phyloP scores from a whole-genome alignment of 2,329 filamentous ascomycete genomes.

The Emmonsiellopsis sp. region DNA sequence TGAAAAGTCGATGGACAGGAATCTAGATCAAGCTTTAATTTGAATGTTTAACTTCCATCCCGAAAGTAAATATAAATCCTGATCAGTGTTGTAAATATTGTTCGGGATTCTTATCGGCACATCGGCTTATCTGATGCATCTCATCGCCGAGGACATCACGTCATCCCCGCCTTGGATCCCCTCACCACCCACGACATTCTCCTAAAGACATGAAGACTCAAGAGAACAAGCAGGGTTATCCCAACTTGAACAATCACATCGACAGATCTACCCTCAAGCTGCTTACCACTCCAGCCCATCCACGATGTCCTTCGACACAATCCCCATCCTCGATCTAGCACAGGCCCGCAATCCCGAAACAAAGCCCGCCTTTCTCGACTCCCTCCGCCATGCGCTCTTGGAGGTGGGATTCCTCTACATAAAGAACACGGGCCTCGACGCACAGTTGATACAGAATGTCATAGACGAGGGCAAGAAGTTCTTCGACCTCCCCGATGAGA shows the following conservation, averaged over 20 bases:
- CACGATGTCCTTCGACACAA: conserved; percentile 59
- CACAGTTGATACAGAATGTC: conserved; percentile 56
- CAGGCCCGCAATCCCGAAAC: conserved; percentile 53
- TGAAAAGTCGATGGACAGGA: no score
- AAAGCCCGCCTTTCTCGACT: conserved; percentile 62
- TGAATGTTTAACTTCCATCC: no score
- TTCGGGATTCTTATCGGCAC: no score
- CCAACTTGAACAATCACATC: not conserved
- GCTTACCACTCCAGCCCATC: not conserved
- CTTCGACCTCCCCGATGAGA: conserved; percentile 65
- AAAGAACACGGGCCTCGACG: conserved; percentile 65
- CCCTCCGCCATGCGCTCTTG: conserved; percentile 66
- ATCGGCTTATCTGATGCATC: no score
- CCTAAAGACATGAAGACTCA: no score
- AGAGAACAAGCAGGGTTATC: no score
- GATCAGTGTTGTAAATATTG: no score
- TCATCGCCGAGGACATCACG: no score
- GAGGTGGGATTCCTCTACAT: conserved; percentile 87
- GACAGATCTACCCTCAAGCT: not conserved
- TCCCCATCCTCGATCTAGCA: conserved; percentile 70
- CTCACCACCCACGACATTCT: no score
- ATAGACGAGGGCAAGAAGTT: conserved; percentile 61
- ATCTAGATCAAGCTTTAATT: no score
- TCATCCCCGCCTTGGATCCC: no score
- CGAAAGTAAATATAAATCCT: no score